Evolutionary conservation across 768 basidiomycete species (phyloP).

Genomic region (Boletus fagicola): DNA sequence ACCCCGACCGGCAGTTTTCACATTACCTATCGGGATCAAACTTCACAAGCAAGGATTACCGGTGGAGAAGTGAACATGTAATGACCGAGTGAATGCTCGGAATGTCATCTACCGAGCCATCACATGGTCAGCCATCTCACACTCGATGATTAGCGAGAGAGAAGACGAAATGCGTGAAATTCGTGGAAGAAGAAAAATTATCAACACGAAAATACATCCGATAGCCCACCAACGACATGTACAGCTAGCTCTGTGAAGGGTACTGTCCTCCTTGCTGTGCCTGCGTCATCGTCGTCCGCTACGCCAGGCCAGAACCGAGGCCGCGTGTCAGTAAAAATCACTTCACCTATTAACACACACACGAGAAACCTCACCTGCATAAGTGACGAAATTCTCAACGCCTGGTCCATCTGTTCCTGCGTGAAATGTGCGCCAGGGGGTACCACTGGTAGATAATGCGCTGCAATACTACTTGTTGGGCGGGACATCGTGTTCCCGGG

Average conservation of each 20-base stretch:
- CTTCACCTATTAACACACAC: background rate
- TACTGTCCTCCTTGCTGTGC: conserved; percentile 33
- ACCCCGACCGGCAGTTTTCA: background rate
- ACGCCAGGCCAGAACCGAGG: background rate
- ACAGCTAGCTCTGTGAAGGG: conserved; percentile 29
- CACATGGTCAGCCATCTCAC: conserved; percentile 5
- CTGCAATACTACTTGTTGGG: conserved; percentile 31
- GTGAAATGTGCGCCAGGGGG: conserved; percentile 38
- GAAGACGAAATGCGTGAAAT: conserved; percentile 9
- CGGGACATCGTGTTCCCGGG: conserved; percentile 37
- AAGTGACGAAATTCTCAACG: conserved; percentile 36
- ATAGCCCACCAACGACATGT: conserved; percentile 15
- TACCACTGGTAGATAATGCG: conserved; percentile 41
- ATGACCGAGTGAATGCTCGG: background rate
- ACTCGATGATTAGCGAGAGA: background rate
- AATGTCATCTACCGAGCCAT: background rate
- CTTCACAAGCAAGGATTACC: background rate
- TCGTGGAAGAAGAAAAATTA: conserved; percentile 1
- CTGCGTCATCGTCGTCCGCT: conserved; percentile 31
- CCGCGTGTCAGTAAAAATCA: background rate
- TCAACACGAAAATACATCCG: conserved; percentile 16
- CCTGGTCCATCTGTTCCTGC: conserved; percentile 49
- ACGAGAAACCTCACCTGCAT: conserved; percentile 32
- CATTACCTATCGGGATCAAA: background rate
- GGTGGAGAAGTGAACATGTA: background rate